phyloP scores from a whole-genome alignment of 2,329 filamentous ascomycete genomes.

The Lecanosticta acicola region DNA sequence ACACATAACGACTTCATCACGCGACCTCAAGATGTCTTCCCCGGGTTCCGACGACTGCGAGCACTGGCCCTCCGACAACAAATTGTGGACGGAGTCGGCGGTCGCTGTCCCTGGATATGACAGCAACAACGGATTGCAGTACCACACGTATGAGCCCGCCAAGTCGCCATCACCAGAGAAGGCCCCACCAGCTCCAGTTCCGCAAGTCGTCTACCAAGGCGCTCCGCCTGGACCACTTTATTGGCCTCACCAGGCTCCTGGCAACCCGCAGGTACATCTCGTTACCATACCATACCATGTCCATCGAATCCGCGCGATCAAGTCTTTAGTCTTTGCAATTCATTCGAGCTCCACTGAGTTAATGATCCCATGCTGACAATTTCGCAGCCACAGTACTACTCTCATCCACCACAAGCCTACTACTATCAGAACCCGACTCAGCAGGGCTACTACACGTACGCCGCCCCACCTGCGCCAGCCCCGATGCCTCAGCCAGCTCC shows the following conservation, averaged over 20 bases:
- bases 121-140: conserved; percentile 27
- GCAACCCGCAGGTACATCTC: not conserved
- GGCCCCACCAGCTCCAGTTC: conserved; percentile 10
- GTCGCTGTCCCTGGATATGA: conserved; percentile 22
- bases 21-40: not conserved
- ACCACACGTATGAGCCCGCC: conserved; percentile 23
- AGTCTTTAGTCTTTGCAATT: too few species aligned
- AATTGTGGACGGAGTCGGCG: conserved; percentile 10
- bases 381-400: conserved; percentile 20
- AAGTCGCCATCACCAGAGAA: conserved; percentile 14
- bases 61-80: conserved; percentile 29
- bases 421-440: conserved; percentile 2
- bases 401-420: conserved; percentile 12
- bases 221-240: conserved; percentile 20
- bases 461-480: conserved; percentile 8
- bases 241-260: conserved; percentile 11
- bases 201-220: conserved; percentile 11
- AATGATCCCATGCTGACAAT: too few species aligned
- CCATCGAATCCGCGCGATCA: too few species aligned
- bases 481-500: conserved; percentile 7
- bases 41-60: conserved; percentile 25
- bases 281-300: too few species aligned
- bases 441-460: conserved; percentile 20
- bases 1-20: not conserved
- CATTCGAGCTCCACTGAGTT: too few species aligned